Evolutionary conservation across 2,329 filamentous ascomycete genomes (phyloP).

Genomic region (Emmonsiellopsis sp.): DNA sequence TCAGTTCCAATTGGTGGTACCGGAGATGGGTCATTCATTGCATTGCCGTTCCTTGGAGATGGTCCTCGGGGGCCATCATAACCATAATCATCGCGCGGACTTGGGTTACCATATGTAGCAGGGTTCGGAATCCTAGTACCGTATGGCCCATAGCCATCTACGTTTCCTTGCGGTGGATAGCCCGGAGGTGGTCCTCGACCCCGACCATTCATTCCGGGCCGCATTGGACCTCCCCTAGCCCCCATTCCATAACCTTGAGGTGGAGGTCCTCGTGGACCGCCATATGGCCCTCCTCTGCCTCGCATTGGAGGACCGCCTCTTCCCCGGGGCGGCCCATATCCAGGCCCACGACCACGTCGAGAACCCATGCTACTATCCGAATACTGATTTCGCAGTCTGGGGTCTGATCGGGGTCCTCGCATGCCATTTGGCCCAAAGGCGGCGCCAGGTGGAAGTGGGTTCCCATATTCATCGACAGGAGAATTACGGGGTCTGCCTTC

Average conservation of each 20-base stretch:
- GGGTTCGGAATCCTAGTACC: conserved; percentile 13
- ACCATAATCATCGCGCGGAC: conserved; percentile 15
- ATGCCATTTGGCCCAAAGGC: conserved; percentile 23
- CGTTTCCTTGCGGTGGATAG: conserved; percentile 38
- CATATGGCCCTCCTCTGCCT: conserved; percentile 34
- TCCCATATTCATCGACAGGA: conserved; percentile 29
- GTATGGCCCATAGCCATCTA: conserved; percentile 25
- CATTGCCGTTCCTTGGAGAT: conserved; percentile 20
- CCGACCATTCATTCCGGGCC: conserved; percentile 35
- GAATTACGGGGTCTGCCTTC: conserved; percentile 23
- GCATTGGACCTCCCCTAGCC: conserved; percentile 22
- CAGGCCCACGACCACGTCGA: conserved; percentile 28
- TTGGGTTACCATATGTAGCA: conserved; percentile 27
- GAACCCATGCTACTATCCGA: conserved; percentile 39
- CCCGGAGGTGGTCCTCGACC: conserved; percentile 39
- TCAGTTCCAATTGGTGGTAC: conserved; percentile 22
- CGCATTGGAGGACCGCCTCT: conserved; percentile 45
- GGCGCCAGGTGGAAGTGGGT: conserved; percentile 25
- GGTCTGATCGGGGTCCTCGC: conserved; percentile 33
- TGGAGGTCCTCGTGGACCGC: conserved; percentile 23
- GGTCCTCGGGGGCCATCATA: conserved; percentile 20
- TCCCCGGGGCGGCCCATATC: conserved; percentile 41
- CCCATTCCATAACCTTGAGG: conserved; percentile 35
- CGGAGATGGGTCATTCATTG: conserved; percentile 18
- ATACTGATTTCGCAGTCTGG: conserved; percentile 35